Evolutionary conservation across 179 eudicot species (phyloP), one percentile per base, ranked within the genome.

Genomic region (Heliamphora pulchella): DNA sequence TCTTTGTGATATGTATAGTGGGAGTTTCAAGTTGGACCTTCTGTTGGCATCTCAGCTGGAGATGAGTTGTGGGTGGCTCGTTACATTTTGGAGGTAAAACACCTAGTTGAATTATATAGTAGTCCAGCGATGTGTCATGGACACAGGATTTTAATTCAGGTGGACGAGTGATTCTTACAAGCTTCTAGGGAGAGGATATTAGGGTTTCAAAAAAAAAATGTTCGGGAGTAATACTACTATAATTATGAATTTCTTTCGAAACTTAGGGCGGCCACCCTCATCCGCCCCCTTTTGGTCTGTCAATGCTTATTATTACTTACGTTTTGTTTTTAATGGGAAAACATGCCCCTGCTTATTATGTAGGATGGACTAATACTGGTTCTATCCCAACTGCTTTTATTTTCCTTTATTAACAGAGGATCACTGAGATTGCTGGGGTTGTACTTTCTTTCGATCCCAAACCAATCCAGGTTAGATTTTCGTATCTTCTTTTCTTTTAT

Each of bases 21-120:
- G 98, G 98, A 94, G 80, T 94, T 91, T 57, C 98, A 94, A 94
- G 98, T 94, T 58, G 98, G 98, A 78, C 98, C 98, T 22, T 48
- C 96, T 20, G 94, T 93, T 79, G 98, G 98, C 69, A 91, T 94
- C 84, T 88, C 94, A 72, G 96, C 97, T 17, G 97, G 87, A 65
- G 98, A 94, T 68, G 93, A 94, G 81, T 10, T 94, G 75, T 94
- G 98, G 98, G 90, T 85, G 4, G 94, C 98, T 88, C 96, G 98
- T 78, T 94, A 92, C 91, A 90, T 96, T 53, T 81, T 96, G 82
- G 99, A 94, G 99, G 98, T 93, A 90, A 18, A 15, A 55, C 47
- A 8, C 55, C 41, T 48, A 17, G 1, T 47, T 71, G n/a, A 74
- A 31, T 31, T 31, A 31, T 31, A 31, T 31, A 31, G 31, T 31